Conservation (phyloP, 2,329 filamentous ascomycete species). For the Colletotrichum trifolii region DNA sequence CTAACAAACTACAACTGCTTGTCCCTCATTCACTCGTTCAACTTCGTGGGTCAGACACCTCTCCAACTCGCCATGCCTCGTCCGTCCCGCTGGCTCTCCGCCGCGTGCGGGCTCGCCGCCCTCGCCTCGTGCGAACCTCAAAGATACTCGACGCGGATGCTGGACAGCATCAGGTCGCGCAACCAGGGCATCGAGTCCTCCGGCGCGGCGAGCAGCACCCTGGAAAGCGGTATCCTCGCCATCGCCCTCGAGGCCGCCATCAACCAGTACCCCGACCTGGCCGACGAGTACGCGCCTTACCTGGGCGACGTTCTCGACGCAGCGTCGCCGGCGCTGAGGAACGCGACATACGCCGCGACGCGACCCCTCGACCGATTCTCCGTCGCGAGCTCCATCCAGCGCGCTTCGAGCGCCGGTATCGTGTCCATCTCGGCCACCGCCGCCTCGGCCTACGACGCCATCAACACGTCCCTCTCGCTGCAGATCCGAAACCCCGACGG, state of each 20-base stretch:
- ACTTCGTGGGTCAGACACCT: no score
- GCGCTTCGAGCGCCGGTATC: conserved; percentile 15
- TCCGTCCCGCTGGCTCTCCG: conserved; percentile 2
- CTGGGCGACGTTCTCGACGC: conserved; percentile 36
- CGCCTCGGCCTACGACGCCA: conserved; percentile 31
- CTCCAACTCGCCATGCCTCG: no score
- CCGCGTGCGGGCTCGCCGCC: conserved; percentile 7
- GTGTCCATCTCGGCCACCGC: conserved; percentile 22
- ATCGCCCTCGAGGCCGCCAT: conserved; percentile 37
- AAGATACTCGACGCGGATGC: conserved; percentile 40
- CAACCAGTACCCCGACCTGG: conserved; percentile 33
- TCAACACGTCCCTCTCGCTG: conserved; percentile 38
- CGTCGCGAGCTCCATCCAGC: conserved; percentile 35
- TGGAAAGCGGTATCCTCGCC: conserved; percentile 40
- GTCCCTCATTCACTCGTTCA: no score
- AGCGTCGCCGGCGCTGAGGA: conserved; percentile 29
- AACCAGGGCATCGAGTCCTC: conserved; percentile 40
- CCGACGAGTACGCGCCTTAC: conserved; percentile 26
- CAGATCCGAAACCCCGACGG: conserved; percentile 46
- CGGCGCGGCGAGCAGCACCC: conserved; percentile 38
- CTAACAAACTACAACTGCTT: no score
- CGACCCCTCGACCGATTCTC: conserved; percentile 42
- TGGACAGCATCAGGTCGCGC: conserved; percentile 41
- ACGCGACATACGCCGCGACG: conserved; percentile 32
- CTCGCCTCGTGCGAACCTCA: conserved; percentile 5